phyloP scores from a whole-genome alignment of 805 yeast genomes.

The Hemisphaericaspora nanyangensis region DNA sequence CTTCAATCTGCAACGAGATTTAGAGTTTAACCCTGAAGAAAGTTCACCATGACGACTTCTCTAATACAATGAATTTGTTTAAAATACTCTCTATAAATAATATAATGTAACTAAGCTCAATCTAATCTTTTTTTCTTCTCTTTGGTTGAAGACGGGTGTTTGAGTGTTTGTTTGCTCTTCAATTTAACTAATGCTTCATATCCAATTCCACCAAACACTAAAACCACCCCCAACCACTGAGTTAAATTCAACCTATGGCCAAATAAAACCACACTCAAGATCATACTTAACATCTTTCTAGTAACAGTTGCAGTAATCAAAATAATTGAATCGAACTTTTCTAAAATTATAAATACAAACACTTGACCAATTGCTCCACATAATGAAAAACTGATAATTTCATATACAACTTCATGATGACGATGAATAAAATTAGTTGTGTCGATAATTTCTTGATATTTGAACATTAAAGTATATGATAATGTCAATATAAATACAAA shows the following conservation, averaged over 20 bases:
- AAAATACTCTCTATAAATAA: too few species aligned
- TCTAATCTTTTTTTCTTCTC: slow-evolving; percentile 8
- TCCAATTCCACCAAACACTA: slow-evolving; percentile 84
- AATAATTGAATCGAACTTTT: slow-evolving; percentile 78
- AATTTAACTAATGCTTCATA: slow-evolving; percentile 58
- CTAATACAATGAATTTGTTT: too few species aligned
- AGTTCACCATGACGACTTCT: too few species aligned
- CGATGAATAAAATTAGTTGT: slow-evolving; percentile 43
- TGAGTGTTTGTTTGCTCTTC: too few species aligned
- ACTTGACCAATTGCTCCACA: slow-evolving; percentile 92
- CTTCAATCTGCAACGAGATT: too few species aligned
- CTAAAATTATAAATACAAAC: slow-evolving; percentile 84
- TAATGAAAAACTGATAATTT: slow-evolving; percentile 62
- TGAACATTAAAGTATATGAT: slow-evolving; percentile 42
- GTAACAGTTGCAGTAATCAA: slow-evolving; percentile 94
- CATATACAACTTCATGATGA: slow-evolving; percentile 54
- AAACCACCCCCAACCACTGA: slow-evolving; percentile 76
- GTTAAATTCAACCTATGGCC: slow-evolving; percentile 62
- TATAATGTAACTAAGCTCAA: background rate
- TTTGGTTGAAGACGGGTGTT: background rate
- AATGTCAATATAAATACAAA: slow-evolving; percentile 46
- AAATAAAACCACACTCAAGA: slow-evolving; percentile 78
- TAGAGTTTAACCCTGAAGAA: too few species aligned
- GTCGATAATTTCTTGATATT: slow-evolving; percentile 45
- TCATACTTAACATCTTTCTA: slow-evolving; percentile 93